These are phyloP conservation scores for Chlorella sp. DNA, from an alignment of 139 green algal species.

Conservation along the genomic window DNA sequence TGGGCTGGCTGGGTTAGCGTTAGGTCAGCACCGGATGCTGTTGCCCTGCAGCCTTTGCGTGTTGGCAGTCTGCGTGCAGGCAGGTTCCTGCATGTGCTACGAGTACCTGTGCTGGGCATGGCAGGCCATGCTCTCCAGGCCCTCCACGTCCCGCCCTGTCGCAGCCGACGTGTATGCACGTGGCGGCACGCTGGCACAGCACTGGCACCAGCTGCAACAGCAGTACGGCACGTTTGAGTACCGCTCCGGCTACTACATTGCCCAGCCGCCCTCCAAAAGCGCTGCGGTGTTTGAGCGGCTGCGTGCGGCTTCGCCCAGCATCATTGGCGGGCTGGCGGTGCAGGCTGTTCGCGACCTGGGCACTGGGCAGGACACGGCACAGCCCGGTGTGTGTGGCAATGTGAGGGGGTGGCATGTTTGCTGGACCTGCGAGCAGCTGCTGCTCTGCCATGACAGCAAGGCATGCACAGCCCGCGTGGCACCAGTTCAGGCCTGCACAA, in stretches of 20 bases:
- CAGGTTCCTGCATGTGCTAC: neutral
- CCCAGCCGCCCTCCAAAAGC: conserved; percentile 53
- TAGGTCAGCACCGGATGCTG: neutral
- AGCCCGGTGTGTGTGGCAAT: conserved; percentile 27
- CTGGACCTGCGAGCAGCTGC: neutral
- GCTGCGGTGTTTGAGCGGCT: conserved; percentile 65
- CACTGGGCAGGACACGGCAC: conserved; percentile 66
- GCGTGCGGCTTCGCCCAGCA: neutral
- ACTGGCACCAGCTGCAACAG: conserved; percentile 30
- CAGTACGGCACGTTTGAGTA: conserved; percentile 53
- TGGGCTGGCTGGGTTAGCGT: neutral
- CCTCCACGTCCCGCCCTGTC: neutral
- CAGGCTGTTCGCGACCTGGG: conserved; percentile 59
- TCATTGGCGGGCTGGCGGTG: conserved; percentile 24
- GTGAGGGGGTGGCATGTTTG: neutral
- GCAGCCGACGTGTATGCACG: conserved; percentile 42
- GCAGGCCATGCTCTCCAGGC: neutral
- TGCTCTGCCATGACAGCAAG: neutral
- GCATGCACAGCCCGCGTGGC: neutral
- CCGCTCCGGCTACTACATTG: conserved; percentile 69
- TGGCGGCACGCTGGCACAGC: conserved; percentile 49
- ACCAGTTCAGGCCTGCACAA: neutral
- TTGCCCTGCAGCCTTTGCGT: neutral
- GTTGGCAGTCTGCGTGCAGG: neutral
- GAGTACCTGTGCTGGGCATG: too few relatives aligned